Conservation (phyloP, 2,329 filamentous ascomycete genomes). For the Juglanconis sp. region DNA sequence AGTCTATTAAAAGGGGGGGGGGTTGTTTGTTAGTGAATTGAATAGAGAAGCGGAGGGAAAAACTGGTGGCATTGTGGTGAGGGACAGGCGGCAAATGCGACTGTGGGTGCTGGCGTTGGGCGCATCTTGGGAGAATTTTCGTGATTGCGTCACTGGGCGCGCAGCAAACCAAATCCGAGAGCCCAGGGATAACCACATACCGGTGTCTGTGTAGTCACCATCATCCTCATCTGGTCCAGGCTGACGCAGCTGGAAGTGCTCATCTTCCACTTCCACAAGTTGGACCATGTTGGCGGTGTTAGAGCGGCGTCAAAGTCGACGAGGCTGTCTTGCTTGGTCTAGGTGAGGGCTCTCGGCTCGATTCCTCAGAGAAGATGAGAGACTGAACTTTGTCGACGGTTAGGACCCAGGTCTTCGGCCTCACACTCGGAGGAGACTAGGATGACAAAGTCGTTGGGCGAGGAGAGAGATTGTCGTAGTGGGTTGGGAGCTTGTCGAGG, state of each 20-base stretch:
- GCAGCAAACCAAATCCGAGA: not conserved
- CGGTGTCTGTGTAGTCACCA: conserved; percentile 90
- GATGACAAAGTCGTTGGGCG: not conserved
- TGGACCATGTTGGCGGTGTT: conserved; percentile 72
- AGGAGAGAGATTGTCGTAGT: not conserved
- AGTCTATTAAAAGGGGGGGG: conserved; percentile 49
- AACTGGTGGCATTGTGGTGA: not conserved
- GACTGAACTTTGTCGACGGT: no score
- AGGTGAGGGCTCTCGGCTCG: not conserved
- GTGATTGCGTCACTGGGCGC: conserved; percentile 13
- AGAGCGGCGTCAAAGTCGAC: not conserved
- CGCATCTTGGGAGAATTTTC: conserved; percentile 11
- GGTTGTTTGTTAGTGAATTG: conserved; percentile 9
- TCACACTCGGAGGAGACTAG: not conserved
- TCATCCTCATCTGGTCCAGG: conserved; percentile 74
- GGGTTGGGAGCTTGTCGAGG: not conserved
- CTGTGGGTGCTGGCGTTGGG: not conserved
- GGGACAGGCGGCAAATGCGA: not conserved
- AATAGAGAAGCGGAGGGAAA: not conserved
- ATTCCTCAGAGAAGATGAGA: no score
- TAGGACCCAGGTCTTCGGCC: not conserved
- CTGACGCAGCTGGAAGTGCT: conserved; percentile 78
- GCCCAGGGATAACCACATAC: conserved; percentile 45
- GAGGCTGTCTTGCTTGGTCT: not conserved
- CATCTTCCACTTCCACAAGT: conserved; percentile 93